phyloP scores from a whole-genome alignment of 108 stramenopile genomes.

The Cyclotella atomus region DNA sequence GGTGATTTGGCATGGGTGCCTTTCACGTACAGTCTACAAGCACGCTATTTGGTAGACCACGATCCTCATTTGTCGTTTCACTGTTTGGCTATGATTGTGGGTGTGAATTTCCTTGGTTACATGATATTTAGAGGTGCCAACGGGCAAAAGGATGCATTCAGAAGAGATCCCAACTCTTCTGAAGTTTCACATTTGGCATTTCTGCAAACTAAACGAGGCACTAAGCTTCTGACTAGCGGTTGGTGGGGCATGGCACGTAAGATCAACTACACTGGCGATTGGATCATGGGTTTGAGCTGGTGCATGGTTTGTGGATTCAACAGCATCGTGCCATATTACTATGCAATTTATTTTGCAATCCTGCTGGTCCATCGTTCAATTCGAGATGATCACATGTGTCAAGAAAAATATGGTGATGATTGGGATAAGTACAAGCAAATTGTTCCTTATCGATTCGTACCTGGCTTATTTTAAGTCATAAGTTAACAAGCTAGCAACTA shows the following conservation, averaged over 20 bases:
- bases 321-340: slow-evolving; percentile 94
- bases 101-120: slow-evolving; percentile 79
- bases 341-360: slow-evolving; percentile 94
- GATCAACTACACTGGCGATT: slow-evolving; percentile 99
- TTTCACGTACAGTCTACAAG: slow-evolving; percentile 94
- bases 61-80: slow-evolving; percentile 74
- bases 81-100: slow-evolving; percentile 60
- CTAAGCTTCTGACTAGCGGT: slow-evolving; percentile 89
- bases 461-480: slow-evolving; percentile 79
- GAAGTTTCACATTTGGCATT: slow-evolving; percentile 65
- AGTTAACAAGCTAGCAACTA: background rate
- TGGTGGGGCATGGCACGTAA: slow-evolving; percentile 99
- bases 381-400: slow-evolving; percentile 95
- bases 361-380: slow-evolving; percentile 95
- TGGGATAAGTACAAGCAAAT: slow-evolving; percentile 92
- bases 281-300: slow-evolving; percentile 98
- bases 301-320: slow-evolving; percentile 93
- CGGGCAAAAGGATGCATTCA: slow-evolving; percentile 95
- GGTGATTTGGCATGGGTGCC: slow-evolving; percentile 99
- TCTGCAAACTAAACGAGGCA: slow-evolving; percentile 87
- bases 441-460: slow-evolving; percentile 96
- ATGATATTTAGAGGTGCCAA: slow-evolving; percentile 93
- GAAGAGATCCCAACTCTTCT: slow-evolving; percentile 81
- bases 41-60: slow-evolving; percentile 90
- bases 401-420: slow-evolving; percentile 95